Conservation (phyloP, 1,284 basidiomycete species). For the Schizophyllum amplum region DNA sequence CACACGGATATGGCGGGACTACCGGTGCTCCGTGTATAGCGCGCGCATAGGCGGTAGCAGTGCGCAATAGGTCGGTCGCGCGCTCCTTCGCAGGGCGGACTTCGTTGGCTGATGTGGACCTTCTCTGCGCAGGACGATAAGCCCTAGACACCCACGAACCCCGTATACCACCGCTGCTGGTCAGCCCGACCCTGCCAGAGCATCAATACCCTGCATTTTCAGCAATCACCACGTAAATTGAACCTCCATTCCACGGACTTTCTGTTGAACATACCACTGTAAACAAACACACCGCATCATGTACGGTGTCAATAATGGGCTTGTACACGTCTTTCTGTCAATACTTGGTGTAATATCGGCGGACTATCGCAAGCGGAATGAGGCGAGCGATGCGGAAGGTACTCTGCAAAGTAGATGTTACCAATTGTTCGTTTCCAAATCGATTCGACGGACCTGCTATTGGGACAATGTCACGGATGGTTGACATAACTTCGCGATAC, state of each 20-base stretch:
- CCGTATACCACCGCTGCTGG: not conserved
- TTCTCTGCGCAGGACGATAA: not conserved
- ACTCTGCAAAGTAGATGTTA: not conserved
- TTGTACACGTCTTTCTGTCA: not conserved
- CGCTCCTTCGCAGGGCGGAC: not conserved
- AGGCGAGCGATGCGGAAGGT: not conserved
- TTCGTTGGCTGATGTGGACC: not conserved
- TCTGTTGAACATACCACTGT: not conserved
- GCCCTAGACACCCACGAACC: not conserved
- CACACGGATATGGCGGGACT: constrained; percentile 58
- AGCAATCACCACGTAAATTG: not conserved
- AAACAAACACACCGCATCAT: not conserved
- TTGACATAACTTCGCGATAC: not conserved
- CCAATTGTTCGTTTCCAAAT: not conserved
- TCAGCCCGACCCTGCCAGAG: not conserved
- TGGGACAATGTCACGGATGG: not conserved
- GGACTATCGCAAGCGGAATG: not conserved
- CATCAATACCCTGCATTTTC: not conserved
- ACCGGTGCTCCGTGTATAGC: constrained; percentile 45
- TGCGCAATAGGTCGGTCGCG: not conserved
- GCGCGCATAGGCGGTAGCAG: not conserved
- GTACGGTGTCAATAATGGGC: not conserved
- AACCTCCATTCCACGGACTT: not conserved
- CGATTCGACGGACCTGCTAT: not conserved
- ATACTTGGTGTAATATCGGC: not conserved